Base-by-base conservation (phyloP, 2,329 filamentous ascomycete species). In the Didymella exigua region DNA sequence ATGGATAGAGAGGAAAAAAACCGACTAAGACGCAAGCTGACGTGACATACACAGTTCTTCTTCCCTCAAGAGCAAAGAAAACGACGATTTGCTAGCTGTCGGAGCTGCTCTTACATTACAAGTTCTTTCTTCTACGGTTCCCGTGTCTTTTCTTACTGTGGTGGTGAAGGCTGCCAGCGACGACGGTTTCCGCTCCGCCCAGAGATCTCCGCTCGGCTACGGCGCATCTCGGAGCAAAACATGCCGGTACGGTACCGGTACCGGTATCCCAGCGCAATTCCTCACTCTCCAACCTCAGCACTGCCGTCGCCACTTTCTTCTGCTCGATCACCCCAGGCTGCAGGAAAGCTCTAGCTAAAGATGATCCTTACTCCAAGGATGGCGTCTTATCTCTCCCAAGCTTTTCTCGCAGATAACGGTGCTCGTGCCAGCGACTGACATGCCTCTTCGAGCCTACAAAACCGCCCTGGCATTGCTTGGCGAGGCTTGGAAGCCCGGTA, bases 391-490 rank as follows among this genome's bases (percentile, higher is more conserved):
- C 54, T 40, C 19, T 31, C 19, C 47, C 43, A 52, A 56, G 54
- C 54, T 44, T 44, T 34, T 30, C 6, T 7, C 10, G 16, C 31
- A 33, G 44, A 44, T 51, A 48, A 23, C 27, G 21, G 23, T 11
- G 31, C 37, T 41, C 13, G 19, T 10, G 30, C 38, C 36, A 36
- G 23, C 37, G 16, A 43, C 26, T 34, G 54, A 56, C 54, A 56
- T 56, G 41, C 54, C 54, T 56, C 23, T 56, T 56, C 19, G 30
- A 52, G 54, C 43, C 18, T 38, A 33, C 26, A 44, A 30, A 31
- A 38, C 54, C 54, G 54, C 41, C 47, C 42, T 42, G 53, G 53
- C 53, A 51, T 42, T 44, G 42, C 54, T 56, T 56, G 54, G 54
- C 54, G 26, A 40, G 21, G 47, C 54, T 51, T 56, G 53, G 53